Conservation (phyloP, 352 stramenopile species). For the Phytopythium vexans region DNA sequence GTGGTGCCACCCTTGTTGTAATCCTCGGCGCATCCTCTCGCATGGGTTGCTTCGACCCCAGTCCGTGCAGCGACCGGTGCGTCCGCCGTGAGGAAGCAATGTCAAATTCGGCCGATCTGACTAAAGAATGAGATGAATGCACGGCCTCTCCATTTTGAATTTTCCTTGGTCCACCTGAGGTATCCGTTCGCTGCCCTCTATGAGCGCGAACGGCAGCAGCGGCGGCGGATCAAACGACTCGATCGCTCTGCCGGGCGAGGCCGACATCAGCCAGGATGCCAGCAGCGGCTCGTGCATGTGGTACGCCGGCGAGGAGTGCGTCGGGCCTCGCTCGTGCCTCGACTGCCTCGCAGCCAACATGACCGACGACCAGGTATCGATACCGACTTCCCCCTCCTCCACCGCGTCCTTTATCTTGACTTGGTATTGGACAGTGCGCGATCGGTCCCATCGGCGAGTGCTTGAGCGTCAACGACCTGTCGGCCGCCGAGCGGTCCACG, state of each 20-base stretch:
- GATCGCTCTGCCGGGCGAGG: no score
- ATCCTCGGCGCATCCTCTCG: no score
- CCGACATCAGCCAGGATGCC: no score
- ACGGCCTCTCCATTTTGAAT: no score
- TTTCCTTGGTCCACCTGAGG: no score
- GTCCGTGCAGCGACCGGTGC: no score
- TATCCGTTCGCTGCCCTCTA: neutral
- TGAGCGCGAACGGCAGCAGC: neutral
- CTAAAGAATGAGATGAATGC: no score
- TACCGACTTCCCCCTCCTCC: constrained; percentile 20
- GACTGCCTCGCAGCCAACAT: constrained; percentile 37
- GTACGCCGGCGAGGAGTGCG: constrained; percentile 18
- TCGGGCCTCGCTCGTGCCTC: constrained; percentile 21
- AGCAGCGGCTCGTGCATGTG: constrained; percentile 29
- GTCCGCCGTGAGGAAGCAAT: no score
- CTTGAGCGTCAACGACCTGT: constrained; percentile 26
- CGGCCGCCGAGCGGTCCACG: constrained; percentile 21
- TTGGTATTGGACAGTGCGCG: constrained; percentile 16
- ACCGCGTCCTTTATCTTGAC: constrained; percentile 9
- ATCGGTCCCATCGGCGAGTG: constrained; percentile 29
- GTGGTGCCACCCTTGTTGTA: no score
- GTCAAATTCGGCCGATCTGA: no score
- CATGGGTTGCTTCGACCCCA: no score
- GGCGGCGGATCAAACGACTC: neutral
- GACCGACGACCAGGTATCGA: constrained; percentile 23